Conservation (phyloP, 2,329 filamentous ascomycete species). For the Penicillium capsulatum region DNA sequence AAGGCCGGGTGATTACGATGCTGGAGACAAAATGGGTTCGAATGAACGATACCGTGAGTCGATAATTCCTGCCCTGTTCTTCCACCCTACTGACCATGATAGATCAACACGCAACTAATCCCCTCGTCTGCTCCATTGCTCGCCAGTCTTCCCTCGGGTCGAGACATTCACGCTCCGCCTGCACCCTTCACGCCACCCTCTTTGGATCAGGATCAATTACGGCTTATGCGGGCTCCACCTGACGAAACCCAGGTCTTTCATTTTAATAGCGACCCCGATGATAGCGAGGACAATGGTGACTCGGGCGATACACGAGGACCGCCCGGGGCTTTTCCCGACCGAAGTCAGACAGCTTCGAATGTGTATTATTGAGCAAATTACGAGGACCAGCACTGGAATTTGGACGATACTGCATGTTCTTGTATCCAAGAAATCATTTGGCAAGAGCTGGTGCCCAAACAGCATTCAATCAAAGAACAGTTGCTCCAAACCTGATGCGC, state of each 20-base stretch:
- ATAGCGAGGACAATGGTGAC: conserved; percentile 39
- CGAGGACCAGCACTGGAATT: no score
- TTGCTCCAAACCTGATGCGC: no score
- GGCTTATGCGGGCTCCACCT: conserved; percentile 55
- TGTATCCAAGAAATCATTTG: no score
- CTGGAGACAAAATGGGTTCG: conserved; percentile 85
- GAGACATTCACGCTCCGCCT: conserved; percentile 70
- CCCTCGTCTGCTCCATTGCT: conserved; percentile 68
- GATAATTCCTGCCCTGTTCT: not conserved
- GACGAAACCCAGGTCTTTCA: conserved; percentile 44
- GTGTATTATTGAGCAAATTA: conserved; percentile 32
- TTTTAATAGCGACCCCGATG: conserved; percentile 41
- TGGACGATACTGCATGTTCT: no score
- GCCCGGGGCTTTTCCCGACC: conserved; percentile 36
- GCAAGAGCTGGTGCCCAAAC: no score
- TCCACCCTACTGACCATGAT: conserved; percentile 7
- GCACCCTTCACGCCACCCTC: conserved; percentile 63
- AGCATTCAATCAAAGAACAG: no score
- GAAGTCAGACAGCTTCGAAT: conserved; percentile 28
- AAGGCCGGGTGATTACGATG: conserved; percentile 80
- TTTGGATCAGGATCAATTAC: conserved; percentile 61
- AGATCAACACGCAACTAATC: conserved; percentile 77
- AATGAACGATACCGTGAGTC: conserved; percentile 80
- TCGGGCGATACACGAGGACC: conserved; percentile 17
- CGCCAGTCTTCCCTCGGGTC: conserved; percentile 76